Base-by-base conservation (phyloP, 345 rosid genomes). In the Jatropha curcas region DNA sequence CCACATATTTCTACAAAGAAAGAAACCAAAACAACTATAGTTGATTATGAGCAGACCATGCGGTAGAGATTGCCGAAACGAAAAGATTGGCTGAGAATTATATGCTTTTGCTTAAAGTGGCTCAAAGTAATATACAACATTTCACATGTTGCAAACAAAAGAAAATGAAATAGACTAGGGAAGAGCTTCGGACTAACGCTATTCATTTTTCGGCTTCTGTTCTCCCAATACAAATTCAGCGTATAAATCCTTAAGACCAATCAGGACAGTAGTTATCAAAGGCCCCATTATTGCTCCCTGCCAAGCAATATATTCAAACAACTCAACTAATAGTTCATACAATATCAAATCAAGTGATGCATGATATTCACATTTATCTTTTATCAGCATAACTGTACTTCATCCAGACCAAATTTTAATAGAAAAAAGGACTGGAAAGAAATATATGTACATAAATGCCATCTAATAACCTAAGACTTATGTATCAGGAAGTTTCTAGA, bases 241-340 rank as follows among this genome's bases (percentile, higher is more conserved):
- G 46, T 95, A 95, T 66, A 95, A 72, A 86, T 95, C 96, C 85
- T 95, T 95, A 22, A 95, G 84, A 17, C 93, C 98, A 14, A 95
- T 88, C 76, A 95, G 87, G 58, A 92, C 97, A 0, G 98, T 95
- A 7, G 98, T 92, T 76, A 95, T 91, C 82, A 95, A 82, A 2
- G 99, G 99, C 5, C 98, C 99, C 98, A 92, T 95, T 60, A 95
- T 92, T 35, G 99, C 99, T 76, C 99, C 98, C 99, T 95, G 85
- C 71, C 65, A 63, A 43, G 60, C 28, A 33, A 61, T 31, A 67
- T 16, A 63, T 16, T 30, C 8, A 67, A 24, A 37, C 16, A 14
- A 41, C 12, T 55, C 45, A 66, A 20, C 31, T 50, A 39, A 22
- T 28, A 30, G 22, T 3, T 30, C 22, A 41, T 9, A 62, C 25